These are phyloP conservation scores for Rhizoclosmatium sp. DNA, from an alignment of 192 early-diverging fungal genomes.

Conservation along the genomic window DNA sequence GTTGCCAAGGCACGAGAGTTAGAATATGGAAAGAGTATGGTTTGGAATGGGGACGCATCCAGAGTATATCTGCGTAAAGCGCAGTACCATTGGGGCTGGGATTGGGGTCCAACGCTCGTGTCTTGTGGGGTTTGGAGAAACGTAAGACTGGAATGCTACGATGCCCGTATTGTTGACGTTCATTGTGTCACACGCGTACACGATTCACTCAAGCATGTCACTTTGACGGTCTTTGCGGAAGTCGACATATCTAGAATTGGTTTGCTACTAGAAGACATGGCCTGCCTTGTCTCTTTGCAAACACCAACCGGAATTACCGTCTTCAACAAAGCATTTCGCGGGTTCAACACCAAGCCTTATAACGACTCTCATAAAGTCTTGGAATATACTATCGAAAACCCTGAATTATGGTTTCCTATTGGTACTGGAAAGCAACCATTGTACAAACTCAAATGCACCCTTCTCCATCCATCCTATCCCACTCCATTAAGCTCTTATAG, in stretches of 20 bases:
- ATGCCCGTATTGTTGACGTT: constrained; percentile 17
- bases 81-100: constrained; percentile 56
- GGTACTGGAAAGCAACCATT: constrained; percentile 49
- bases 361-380: not conserved
- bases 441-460: constrained; percentile 27
- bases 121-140: constrained; percentile 40
- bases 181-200: constrained; percentile 7
- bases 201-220: not conserved
- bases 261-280: not conserved
- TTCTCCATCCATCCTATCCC: constrained; percentile 13
- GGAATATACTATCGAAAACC: constrained; percentile 29
- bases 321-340: not conserved
- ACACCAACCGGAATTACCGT: constrained; percentile 12
- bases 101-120: constrained; percentile 51
- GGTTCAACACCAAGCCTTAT: not conserved
- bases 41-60: constrained; percentile 49
- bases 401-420: constrained; percentile 49
- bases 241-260: not conserved
- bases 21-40: constrained; percentile 4
- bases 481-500: not conserved
- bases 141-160: constrained; percentile 27
- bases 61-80: constrained; percentile 49
- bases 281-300: constrained; percentile 17
- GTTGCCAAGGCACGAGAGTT: constrained; percentile 37
- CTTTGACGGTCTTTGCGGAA: not conserved